Evolutionary conservation across 2,329 filamentous ascomycete species (phyloP).

Genomic region (Sporothrix humicola): DNA sequence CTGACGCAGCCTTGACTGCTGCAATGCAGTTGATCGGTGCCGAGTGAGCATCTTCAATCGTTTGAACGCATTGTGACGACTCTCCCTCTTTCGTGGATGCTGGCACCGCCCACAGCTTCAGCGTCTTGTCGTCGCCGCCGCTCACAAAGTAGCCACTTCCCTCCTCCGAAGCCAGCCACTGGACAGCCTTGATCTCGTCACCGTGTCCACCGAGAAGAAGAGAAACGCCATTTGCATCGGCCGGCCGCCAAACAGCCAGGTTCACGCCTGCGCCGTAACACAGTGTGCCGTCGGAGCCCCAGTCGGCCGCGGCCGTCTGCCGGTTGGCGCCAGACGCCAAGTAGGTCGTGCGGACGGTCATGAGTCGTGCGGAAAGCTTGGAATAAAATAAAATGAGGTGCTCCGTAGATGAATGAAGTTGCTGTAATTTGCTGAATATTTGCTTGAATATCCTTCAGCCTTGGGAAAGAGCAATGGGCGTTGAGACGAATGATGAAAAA

Average conservation of each 20-base stretch:
- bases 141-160: slow-evolving; percentile 65
- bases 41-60: slow-evolving; percentile 69
- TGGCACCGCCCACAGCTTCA: slow-evolving; percentile 71
- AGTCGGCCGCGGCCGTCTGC: slow-evolving; percentile 88
- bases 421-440: background rate
- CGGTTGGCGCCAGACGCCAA: slow-evolving; percentile 86
- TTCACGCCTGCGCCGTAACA: slow-evolving; percentile 91
- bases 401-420: background rate
- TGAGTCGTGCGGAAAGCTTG: background rate
- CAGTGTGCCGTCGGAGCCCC: slow-evolving; percentile 74
- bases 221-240: slow-evolving; percentile 62
- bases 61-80: slow-evolving; percentile 56
- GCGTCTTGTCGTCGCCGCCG: slow-evolving; percentile 78
- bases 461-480: background rate
- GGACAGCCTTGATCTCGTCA: slow-evolving; percentile 80
- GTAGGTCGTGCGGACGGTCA: slow-evolving; percentile 49
- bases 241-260: slow-evolving; percentile 84
- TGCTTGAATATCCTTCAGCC: background rate
- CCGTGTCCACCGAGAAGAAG: slow-evolving; percentile 75
- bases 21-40: slow-evolving; percentile 75
- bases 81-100: slow-evolving; percentile 31
- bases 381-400: background rate
- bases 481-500: slow-evolving; percentile 9
- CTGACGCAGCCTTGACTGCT: slow-evolving; percentile 39
- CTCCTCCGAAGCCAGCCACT: slow-evolving; percentile 65